Percentiles rank a stretch among this genome's conserved stretches.
phyloP scores from a whole-genome alignment of 2,329 filamentous ascomycete species.

The Botrytis hyacinthi region DNA sequence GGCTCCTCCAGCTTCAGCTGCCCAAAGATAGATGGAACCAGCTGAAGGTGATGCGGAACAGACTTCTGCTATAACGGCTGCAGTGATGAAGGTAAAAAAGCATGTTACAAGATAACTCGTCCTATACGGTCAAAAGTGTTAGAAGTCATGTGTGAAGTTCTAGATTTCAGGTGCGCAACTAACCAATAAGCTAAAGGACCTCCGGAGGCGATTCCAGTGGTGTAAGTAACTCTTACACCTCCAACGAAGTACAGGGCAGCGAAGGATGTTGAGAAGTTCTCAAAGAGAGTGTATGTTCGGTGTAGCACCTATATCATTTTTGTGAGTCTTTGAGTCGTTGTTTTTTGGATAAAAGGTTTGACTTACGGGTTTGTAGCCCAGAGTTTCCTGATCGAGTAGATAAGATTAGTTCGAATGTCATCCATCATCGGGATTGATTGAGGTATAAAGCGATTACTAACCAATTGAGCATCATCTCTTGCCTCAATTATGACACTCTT shows the following conservation, averaged over 20 bases:
- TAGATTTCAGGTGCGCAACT: conserved; percentile 18
- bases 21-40: conserved; percentile 27
- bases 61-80: conserved; percentile 24
- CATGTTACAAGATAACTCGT: conserved; percentile 51
- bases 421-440: neutral
- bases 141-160: conserved; percentile 1
- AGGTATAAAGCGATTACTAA: neutral
- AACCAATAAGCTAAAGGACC: conserved; percentile 61
- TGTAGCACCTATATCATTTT: conserved; percentile 42
- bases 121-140: conserved; percentile 39
- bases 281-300: conserved; percentile 55
- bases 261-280: conserved; percentile 59
- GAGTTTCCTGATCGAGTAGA: conserved; percentile 41
- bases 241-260: conserved; percentile 61
- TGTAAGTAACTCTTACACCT: conserved; percentile 58
- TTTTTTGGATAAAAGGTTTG: neutral
- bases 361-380: conserved; percentile 55
- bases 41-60: conserved; percentile 25
- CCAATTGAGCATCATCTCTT: conserved; percentile 21
- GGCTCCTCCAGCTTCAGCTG: conserved; percentile 21
- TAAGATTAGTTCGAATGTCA: conserved; percentile 20
- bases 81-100: conserved; percentile 26
- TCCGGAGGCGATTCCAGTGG: conserved; percentile 60
- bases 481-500: conserved; percentile 18
- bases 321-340: conserved; percentile 17